Conservation (phyloP, 2,329 filamentous ascomycete species). For the Cordyceps cicadae region DNA sequence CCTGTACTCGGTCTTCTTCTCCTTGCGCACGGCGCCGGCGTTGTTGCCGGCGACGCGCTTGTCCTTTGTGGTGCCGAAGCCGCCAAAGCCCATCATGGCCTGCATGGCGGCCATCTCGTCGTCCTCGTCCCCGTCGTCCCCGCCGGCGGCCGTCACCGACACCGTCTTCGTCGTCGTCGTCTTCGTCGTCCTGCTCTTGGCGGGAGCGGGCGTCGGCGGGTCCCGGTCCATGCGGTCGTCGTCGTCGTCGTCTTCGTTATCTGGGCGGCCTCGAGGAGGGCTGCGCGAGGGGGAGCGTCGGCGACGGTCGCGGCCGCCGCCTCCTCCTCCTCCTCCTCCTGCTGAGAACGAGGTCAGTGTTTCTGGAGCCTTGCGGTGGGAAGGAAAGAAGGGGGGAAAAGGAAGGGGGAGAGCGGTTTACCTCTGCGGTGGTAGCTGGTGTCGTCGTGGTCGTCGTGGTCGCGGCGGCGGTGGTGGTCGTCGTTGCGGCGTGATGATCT, state of each 20-base stretch:
- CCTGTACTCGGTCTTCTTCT: constrained; percentile 89
- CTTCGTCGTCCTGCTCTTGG: constrained; percentile 16
- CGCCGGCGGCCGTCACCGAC: background rate
- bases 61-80: constrained; percentile 79
- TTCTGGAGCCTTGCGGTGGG: too few relatives aligned
- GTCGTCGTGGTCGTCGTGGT: constrained; percentile 20
- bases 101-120: constrained; percentile 67
- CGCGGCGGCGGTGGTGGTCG: constrained; percentile 18
- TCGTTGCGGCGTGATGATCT: constrained; percentile 25
- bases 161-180: constrained; percentile 17
- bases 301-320: constrained; percentile 1
- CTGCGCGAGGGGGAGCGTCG: constrained; percentile 6
- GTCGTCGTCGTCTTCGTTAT: background rate
- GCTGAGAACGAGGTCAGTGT: background rate
- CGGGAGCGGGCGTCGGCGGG: background rate
- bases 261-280: background rate
- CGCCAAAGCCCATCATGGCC: constrained; percentile 82
- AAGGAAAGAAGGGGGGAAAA: background rate
- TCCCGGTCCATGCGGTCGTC: constrained; percentile 24
- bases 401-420: background rate
- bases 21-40: constrained; percentile 72
- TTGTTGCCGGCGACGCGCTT: constrained; percentile 85
- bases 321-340: background rate
- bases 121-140: constrained; percentile 50
- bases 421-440: constrained; percentile 18